Evolutionary conservation across 164 flowering plant species (phyloP).

Genomic region (Piper longum): DNA sequence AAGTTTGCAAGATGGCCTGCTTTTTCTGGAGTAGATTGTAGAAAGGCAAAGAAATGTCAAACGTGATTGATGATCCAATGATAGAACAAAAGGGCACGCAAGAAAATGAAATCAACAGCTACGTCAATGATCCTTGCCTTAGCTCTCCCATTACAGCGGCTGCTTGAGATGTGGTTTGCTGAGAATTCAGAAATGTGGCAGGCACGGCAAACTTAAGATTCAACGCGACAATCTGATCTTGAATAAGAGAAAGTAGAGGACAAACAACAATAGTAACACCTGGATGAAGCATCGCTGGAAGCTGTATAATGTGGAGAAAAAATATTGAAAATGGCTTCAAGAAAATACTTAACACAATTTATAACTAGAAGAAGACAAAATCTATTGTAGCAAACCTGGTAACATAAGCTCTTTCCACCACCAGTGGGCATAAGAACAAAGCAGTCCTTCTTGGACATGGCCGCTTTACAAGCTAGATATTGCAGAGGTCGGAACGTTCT

Average conservation of each 20-base stretch:
- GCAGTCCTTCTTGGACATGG: constrained; percentile 51
- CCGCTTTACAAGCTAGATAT: constrained; percentile 76
- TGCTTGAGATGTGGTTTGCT: constrained; percentile 70
- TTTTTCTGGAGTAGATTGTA: constrained; percentile 27
- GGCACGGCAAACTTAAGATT: constrained; percentile 80
- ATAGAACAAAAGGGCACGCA: too few species aligned
- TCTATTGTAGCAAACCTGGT: constrained; percentile 44
- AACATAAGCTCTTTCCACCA: constrained; percentile 93
- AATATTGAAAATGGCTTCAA: too few species aligned
- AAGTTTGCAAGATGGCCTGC: constrained; percentile 85
- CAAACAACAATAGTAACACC: constrained; percentile 83
- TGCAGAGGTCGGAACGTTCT: constrained; percentile 65
- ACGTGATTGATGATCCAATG: too few species aligned
- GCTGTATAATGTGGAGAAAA: constrained; percentile 38
- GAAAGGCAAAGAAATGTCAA: background rate
- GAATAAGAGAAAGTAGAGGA: constrained; percentile 90
- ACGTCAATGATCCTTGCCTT: constrained; percentile 34
- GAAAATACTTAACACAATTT: background rate
- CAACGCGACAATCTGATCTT: constrained; percentile 82
- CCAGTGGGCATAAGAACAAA: constrained; percentile 99
- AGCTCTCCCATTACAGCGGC: constrained; percentile 67
- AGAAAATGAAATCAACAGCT: background rate
- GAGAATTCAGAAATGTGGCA: constrained; percentile 89
- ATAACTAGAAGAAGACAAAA: background rate
- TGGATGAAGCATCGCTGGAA: constrained; percentile 74